Base-by-base conservation (phyloP, 1,284 basidiomycete species). In the Tremellales sp. region DNA sequence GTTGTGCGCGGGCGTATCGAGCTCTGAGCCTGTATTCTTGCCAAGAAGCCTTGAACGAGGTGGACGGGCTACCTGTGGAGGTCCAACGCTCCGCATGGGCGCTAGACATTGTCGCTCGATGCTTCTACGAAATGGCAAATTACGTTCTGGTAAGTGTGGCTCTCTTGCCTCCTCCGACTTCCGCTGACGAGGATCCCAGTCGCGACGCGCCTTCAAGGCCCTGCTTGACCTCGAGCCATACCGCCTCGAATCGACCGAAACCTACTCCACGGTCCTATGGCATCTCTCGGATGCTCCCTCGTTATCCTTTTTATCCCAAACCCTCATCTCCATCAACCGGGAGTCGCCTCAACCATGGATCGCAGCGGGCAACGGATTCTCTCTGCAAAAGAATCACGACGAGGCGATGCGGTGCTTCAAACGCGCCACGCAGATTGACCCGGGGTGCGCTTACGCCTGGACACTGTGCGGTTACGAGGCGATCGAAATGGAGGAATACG, bases 381-480 rank as follows among this genome's bases (percentile, higher is more conserved):
- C 89, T 5, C 73, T 93, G 56, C 84, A 91, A 68, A 89, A 89
- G 69, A 90, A 95, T 63, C 85, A 89, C 60, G 78, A 85, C 40
- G 86, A 94, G 62, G 92, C 93, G 10, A 75, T 94, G 73, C 83
- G 86, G 63, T 94, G 90, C 75, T 97, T 97, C 74, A 79, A 84
- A 48, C 82, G 92, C 48, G 92, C 92, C 36, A 80, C 84, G 18
- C 83, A 88, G 69, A 73, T 93, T 63, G 87, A 90, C 66, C 82
- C 86, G 8, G 78, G 78, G 8, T 90, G 85, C 73, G 86, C 89
- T 49, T 94, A 95, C 70, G 89, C 90, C 48, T 92, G 87, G 75
- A 94, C 90, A 19, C 76, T 97, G 53, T 89, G 87, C 62, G 92
- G 93, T 38, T 91, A 95, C 73, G 92, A 97, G 77, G 87, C 85